Base-by-base conservation (phyloP, 352 stramenopile species). In the Halophytophthora polymorphica region DNA sequence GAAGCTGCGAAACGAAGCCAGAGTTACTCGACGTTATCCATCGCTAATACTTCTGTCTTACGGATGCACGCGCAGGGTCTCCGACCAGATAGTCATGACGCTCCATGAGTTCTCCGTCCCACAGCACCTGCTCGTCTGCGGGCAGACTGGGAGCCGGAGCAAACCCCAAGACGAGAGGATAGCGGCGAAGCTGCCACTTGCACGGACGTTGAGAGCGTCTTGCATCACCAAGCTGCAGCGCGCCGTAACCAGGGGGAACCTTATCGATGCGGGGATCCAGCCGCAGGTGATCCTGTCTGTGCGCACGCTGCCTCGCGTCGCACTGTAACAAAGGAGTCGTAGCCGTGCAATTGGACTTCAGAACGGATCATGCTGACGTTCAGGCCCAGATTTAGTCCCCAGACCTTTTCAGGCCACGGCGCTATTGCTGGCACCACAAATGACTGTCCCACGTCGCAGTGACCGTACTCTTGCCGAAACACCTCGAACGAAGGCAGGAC, bases 41-140 rank as follows among this genome's bases (percentile, higher is more conserved):
- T 37, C n/a, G 12, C 41, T 70, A 25, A 69, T 22, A 6, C 17
- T 39, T 41, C 54, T 33, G 48, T 52, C 34, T 45, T 42, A 15
- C 59, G 43, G 35, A 38, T 28, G 15, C 7, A 13, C 25, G 14
- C 7, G 29, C 45, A 73, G 63, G 7, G 31, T 46, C 6, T 17
- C 8, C 0, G 46, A 55, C 23, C 44, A 71, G 37, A 22, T 57
- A 45, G 47, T 45, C 52, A 49, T 68, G 2, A 18, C 38, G 23
- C 47, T 86, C 15, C 70, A 75, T 17, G 69, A 83, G 36, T 86
- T 88, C 53, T 83, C 77, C 6, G 50, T 82, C 10, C 77, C 77
- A 18, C 57, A 73, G 25, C 61, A 73, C 43, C 43, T 83, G 40
- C 36, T 77, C 33, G 14, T 44, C 33, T 34, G 6, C 6, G 29